These are phyloP conservation scores for Botryotinia narcissicola DNA, from an alignment of 2,329 filamentous ascomycete species.

Conservation along the genomic window DNA sequence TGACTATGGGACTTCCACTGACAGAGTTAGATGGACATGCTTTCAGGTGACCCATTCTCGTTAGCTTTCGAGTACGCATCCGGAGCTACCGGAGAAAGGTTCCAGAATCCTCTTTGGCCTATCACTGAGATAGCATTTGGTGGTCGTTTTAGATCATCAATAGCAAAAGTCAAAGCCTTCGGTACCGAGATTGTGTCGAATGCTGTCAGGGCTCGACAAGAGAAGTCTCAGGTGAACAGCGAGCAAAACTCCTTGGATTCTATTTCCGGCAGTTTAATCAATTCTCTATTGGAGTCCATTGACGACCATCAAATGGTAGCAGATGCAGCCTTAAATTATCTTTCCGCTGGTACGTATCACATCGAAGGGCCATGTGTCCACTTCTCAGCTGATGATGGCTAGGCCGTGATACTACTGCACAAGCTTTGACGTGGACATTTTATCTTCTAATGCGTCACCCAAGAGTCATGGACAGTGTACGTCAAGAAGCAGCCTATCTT, in stretches of 20 bases:
- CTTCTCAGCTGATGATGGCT: constrained; percentile 18
- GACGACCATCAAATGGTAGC: constrained; percentile 55
- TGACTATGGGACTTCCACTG: background rate
- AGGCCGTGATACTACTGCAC: constrained; percentile 63
- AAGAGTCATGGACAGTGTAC: constrained; percentile 42
- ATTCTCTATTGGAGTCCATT: constrained; percentile 58
- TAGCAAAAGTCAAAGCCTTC: constrained; percentile 52
- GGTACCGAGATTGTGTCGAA: constrained; percentile 56
- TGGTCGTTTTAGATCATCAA: constrained; percentile 47
- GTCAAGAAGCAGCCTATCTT: constrained; percentile 42
- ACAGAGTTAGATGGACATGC: constrained; percentile 58
- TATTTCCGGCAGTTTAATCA: constrained; percentile 56
- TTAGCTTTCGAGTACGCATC: constrained; percentile 62
- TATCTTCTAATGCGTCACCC: constrained; percentile 58
- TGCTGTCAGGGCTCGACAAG: constrained; percentile 46
- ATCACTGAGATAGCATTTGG: constrained; percentile 56
- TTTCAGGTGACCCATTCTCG: constrained; percentile 58
- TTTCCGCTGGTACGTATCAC: constrained; percentile 50
- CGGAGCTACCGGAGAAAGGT: constrained; percentile 57
- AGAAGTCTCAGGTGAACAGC: constrained; percentile 24
- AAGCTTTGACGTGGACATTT: constrained; percentile 62
- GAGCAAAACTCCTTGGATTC: constrained; percentile 32
- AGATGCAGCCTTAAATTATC: constrained; percentile 64
- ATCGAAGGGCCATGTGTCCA: background rate
- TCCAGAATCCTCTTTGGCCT: constrained; percentile 64